These are phyloP conservation scores for Alternaria angustiovoidea DNA, from an alignment of 2,329 filamentous ascomycete genomes.

Conservation along the genomic window DNA sequence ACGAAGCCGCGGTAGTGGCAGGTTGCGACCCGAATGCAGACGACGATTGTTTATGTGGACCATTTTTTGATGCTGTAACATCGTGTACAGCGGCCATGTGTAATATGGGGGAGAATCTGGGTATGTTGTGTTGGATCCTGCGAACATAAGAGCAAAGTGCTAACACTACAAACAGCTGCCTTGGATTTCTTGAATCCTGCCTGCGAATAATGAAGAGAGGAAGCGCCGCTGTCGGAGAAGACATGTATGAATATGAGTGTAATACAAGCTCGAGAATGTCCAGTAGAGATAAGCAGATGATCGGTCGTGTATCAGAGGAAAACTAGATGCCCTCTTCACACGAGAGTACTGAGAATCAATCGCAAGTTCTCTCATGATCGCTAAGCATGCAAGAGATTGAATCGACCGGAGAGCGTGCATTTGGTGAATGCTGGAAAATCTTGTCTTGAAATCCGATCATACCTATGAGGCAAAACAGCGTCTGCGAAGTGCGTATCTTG, in stretches of 20 bases:
- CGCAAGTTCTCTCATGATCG: background rate
- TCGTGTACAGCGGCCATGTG: slow-evolving; percentile 39
- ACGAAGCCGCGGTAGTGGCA: slow-evolving; percentile 37
- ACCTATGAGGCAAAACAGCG: background rate
- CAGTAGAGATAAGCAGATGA: background rate
- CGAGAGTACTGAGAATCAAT: background rate
- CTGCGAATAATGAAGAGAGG: slow-evolving; percentile 10
- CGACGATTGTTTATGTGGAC: slow-evolving; percentile 44
- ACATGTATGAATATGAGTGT: slow-evolving; percentile 6
- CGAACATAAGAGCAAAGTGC: background rate
- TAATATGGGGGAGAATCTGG: slow-evolving; percentile 40
- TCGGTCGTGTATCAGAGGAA: background rate
- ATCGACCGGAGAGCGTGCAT: background rate
- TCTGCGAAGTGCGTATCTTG: background rate
- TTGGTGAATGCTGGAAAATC: background rate
- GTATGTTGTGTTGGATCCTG: slow-evolving; percentile 28
- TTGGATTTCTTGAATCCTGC: slow-evolving; percentile 22
- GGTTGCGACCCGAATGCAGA: slow-evolving; percentile 42
- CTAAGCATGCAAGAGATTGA: background rate
- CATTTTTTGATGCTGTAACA: slow-evolving; percentile 45
- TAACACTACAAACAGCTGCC: slow-evolving; percentile 17
- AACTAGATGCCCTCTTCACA: background rate
- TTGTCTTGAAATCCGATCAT: background rate
- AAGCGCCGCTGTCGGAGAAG: background rate
- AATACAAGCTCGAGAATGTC: background rate